A percentile compares a stretch with the other conserved stretches of the same genome.
These are phyloP conservation scores for Cladorrhinum sp. DNA, from an alignment of 2,329 filamentous ascomycete genomes.

Conservation along the genomic window DNA sequence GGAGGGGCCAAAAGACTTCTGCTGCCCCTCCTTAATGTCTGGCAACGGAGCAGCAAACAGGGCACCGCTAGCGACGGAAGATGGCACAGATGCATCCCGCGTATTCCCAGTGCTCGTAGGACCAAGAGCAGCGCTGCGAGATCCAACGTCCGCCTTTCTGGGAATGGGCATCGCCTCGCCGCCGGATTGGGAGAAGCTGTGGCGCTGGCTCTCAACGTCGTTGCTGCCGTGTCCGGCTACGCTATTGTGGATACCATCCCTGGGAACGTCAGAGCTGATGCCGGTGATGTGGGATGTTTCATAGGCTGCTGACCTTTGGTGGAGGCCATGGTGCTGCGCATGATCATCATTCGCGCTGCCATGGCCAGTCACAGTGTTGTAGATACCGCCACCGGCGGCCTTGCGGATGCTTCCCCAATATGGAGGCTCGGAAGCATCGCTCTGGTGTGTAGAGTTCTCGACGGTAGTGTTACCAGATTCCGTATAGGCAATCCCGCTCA, in stretches of 20 bases:
- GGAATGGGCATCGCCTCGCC: not conserved
- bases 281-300: slow-evolving; percentile 13
- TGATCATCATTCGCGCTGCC: slow-evolving; percentile 25
- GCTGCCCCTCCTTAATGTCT: slow-evolving; percentile 13
- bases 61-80: not conserved
- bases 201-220: slow-evolving; percentile 19
- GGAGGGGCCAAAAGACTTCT: not conserved
- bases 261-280: slow-evolving; percentile 14
- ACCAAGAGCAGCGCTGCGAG: not conserved
- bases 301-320: slow-evolving; percentile 14
- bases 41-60: slow-evolving; percentile 9
- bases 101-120: not conserved
- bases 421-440: slow-evolving; percentile 7
- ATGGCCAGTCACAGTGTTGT: slow-evolving; percentile 26
- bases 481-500: not conserved
- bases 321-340: slow-evolving; percentile 22
- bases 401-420: slow-evolving; percentile 28
- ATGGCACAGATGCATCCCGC: not conserved
- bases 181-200: not conserved
- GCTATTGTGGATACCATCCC: slow-evolving; percentile 23
- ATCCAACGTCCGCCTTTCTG: not conserved
- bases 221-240: slow-evolving; percentile 23
- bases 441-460: not conserved
- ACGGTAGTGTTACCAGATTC: not conserved
- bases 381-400: slow-evolving; percentile 21